Evolutionary conservation across 2,329 filamentous ascomycete genomes (phyloP), one percentile per base, ranked within the genome.

Genomic region (Hypomyces rosellus): DNA sequence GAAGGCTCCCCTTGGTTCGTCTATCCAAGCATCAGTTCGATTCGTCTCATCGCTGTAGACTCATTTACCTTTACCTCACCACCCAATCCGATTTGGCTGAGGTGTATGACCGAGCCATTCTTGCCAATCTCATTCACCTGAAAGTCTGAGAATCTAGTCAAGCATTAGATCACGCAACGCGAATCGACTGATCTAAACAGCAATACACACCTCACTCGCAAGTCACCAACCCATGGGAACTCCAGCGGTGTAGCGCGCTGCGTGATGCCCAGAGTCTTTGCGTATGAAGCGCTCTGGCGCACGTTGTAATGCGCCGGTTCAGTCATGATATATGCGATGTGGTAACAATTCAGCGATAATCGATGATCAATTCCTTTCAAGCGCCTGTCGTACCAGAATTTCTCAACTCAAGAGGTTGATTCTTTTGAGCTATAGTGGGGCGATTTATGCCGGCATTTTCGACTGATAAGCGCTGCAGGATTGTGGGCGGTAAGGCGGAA

Each of bases 41-140:
- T 14, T 13, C 39, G 18, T 15, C 15, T 18, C 18, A 9, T 14
- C 12, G 34, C 5, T 1, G 20, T 11, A 41, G 20, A 36, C 22
- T 7, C 20, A 5, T 20, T 49, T 34, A 52, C 50, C 47, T 47
- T 52, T 6, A 34, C 36, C 25, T 51, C 54, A 9, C 59, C 57
- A 2, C 47, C 53, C 7, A 65, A 41, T 14, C 65, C 67, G 15
- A 77, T 67, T 48, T 74, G 77, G 51, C 68, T 74, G 45, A 96
- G 73, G 66, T 92, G 89, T 47, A 93, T 67, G 13, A 95, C 88
- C 48, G 82, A 70, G 14, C 90, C 90, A 61, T 86, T 80, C 30
- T 84, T 82, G 16, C 80, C 73, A 55, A 96, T 92, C 68, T 96
- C 91, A 63, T 95, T 91, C 59, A 96, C 91, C 59, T 93, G 75